Conservation (phyloP, 202 grass and related monocot genomes). For the Panicum hallii region DNA sequence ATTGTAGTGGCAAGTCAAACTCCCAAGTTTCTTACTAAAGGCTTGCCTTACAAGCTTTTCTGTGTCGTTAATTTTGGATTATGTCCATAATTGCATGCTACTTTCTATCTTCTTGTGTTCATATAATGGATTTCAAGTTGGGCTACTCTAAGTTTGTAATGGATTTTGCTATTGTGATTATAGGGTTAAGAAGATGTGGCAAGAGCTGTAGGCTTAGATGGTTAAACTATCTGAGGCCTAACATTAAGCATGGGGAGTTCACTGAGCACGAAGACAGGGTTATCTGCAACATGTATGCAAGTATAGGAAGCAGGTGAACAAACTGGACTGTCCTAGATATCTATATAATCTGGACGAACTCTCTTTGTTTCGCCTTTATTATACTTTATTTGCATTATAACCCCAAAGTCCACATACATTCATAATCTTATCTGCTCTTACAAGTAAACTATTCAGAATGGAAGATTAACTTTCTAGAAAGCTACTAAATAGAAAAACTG, state of each 20-base stretch:
- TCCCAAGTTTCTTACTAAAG: background rate
- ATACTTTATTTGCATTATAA: background rate
- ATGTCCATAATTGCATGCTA: conserved; percentile 7
- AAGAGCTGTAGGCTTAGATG: conserved; percentile 96
- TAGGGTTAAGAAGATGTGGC: conserved; percentile 85
- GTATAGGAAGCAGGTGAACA: conserved; percentile 87
- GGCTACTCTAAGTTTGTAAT: background rate
- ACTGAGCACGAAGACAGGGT: conserved; percentile 80
- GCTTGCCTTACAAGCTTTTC: background rate
- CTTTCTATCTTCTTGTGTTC: background rate
- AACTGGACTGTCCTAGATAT: too few relatives aligned
- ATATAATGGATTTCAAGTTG: background rate
- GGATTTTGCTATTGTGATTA: background rate
- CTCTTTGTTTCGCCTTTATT: background rate
- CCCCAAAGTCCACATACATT: background rate
- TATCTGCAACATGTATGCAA: conserved; percentile 79
- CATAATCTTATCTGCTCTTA: background rate
- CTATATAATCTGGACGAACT: background rate
- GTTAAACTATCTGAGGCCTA: conserved; percentile 90
- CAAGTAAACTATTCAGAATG: background rate
- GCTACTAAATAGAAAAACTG: background rate
- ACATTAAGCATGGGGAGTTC: conserved; percentile 94
- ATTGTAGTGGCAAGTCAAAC: conserved; percentile 21
- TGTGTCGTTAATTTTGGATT: background rate
- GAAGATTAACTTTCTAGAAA: background rate